A percentile compares a stretch with the other conserved stretches of the same genome.
These are phyloP conservation scores for Podochytrium sp. DNA, from an alignment of 192 early-diverging fungal genomes.

Conservation along the genomic window DNA sequence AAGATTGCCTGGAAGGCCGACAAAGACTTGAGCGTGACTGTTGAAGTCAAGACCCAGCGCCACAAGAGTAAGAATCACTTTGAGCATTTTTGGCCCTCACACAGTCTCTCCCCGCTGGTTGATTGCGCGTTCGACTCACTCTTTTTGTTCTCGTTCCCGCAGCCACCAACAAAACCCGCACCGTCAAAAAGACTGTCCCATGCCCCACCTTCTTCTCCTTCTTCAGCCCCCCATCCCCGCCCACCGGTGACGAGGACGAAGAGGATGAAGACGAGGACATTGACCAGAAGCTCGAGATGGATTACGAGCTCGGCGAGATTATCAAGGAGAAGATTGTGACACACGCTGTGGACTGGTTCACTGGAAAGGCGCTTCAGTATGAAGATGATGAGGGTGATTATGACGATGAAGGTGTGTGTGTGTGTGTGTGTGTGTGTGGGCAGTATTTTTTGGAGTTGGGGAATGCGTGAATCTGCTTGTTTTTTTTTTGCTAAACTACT, in stretches of 20 bases:
- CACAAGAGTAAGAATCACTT: conserved; percentile 72
- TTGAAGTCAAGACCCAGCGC: conserved; percentile 99
- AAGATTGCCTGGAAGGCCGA: conserved; percentile 96
- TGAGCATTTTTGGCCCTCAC: neutral
- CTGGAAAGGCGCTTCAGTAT: conserved; percentile 92
- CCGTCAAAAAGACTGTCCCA: conserved; percentile 96
- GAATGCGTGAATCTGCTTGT: neutral
- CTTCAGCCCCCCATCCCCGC: conserved; percentile 75
- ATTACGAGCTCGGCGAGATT: conserved; percentile 97
- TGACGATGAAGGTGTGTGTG: no score
- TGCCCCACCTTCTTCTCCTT: conserved; percentile 98
- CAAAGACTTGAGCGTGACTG: conserved; percentile 89
- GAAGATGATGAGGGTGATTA: conserved; percentile 68
- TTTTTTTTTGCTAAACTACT: conserved; percentile 20
- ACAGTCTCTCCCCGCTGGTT: neutral
- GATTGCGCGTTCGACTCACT: neutral
- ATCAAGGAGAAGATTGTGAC: conserved; percentile 98
- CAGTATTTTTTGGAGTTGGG: no score
- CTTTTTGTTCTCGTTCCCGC: neutral
- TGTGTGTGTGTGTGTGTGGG: no score
- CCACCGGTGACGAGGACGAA: conserved; percentile 77
- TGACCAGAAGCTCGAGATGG: conserved; percentile 85
- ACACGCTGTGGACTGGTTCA: conserved; percentile 97
- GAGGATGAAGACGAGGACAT: conserved; percentile 72
- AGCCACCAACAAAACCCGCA: conserved; percentile 96